Evolutionary conservation across 495 filamentous ascomycete genomes (phyloP).

Genomic region (Neurospora sp.): DNA sequence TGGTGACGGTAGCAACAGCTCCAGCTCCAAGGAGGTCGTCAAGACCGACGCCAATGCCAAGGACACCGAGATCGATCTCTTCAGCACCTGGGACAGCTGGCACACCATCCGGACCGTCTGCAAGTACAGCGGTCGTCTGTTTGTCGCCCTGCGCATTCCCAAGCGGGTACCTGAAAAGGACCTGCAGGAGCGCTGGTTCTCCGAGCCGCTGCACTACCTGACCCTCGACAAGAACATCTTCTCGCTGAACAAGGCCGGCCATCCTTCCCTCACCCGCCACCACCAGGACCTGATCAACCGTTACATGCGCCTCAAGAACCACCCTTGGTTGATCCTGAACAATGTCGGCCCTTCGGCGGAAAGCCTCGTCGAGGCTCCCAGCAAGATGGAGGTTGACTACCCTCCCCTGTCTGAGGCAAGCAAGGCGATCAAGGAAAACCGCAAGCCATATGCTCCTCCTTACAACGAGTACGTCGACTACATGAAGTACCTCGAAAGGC

Average conservation of each 20-base stretch:
- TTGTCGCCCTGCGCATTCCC: conserved; percentile 73
- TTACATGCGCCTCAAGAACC: conserved; percentile 71
- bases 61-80: conserved; percentile 45
- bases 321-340: conserved; percentile 72
- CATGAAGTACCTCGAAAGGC: conserved; percentile 70
- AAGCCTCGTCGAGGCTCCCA: conserved; percentile 34
- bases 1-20: conserved; percentile 6
- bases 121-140: conserved; percentile 72
- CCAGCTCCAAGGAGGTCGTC: background rate
- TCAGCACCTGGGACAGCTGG: conserved; percentile 88
- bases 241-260: conserved; percentile 65
- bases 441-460: conserved; percentile 16
- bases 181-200: conserved; percentile 85
- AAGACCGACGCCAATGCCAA: background rate
- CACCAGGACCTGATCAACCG: conserved; percentile 71
- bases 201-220: conserved; percentile 79
- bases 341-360: conserved; percentile 61
- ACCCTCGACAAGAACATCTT: conserved; percentile 59
- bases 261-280: conserved; percentile 68
- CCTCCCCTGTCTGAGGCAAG: conserved; percentile 57
- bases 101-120: conserved; percentile 76
- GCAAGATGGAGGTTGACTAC: conserved; percentile 35
- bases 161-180: conserved; percentile 61
- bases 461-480: conserved; percentile 60
- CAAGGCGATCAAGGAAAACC: conserved; percentile 24